These are phyloP conservation scores for Microdochium trichocladiopsis DNA, from an alignment of 2,329 filamentous ascomycete species.

Conservation along the genomic window DNA sequence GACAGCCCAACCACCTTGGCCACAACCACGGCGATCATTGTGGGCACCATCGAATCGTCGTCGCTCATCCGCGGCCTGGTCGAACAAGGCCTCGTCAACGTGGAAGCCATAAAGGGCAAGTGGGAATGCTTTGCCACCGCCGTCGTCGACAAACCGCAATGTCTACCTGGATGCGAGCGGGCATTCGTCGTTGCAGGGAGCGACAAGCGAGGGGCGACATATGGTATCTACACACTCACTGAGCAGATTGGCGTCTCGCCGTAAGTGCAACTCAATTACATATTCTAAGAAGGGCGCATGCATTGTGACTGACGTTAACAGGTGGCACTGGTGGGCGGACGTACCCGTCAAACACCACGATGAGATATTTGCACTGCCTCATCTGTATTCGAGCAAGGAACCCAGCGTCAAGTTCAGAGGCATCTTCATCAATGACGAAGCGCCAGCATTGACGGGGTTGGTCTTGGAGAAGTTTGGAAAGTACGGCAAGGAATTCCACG, in stretches of 20 bases:
- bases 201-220: constrained; percentile 52
- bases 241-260: constrained; percentile 58
- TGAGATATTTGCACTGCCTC: constrained; percentile 40
- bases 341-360: constrained; percentile 40
- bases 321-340: constrained; percentile 49
- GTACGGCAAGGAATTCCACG: not conserved
- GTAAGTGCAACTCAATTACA: constrained; percentile 5
- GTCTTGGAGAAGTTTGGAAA: constrained; percentile 2
- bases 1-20: not conserved
- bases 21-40: not conserved
- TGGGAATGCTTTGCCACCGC: not conserved
- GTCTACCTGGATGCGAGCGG: constrained; percentile 10
- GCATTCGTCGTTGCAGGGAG: constrained; percentile 51
- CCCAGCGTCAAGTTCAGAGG: constrained; percentile 54
- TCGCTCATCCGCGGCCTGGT: not conserved
- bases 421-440: constrained; percentile 58
- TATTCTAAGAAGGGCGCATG: not conserved
- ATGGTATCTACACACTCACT: constrained; percentile 51
- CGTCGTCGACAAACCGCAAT: not conserved
- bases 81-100: not conserved
- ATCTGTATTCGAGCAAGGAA: constrained; percentile 38
- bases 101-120: not conserved
- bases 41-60: constrained; percentile 15
- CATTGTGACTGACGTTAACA: not conserved
- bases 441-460: constrained; percentile 39